phyloP scores from a whole-genome alignment of 2,329 filamentous ascomycete species.

The Mollisiaceae sp. region DNA sequence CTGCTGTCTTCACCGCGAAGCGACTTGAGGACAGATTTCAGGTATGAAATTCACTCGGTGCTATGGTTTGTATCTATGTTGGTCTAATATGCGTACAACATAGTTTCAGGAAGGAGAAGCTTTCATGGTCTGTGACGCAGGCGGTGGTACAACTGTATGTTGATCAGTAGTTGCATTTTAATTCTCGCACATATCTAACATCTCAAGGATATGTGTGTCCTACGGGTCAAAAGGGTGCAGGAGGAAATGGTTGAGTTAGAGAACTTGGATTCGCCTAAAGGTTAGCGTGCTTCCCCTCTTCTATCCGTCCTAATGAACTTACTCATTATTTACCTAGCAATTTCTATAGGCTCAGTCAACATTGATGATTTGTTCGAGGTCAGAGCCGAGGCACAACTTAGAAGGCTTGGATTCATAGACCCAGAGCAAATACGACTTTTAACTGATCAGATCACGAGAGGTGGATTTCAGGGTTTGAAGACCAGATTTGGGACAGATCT shows the following conservation, averaged over 20 bases:
- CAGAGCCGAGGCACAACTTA: background rate
- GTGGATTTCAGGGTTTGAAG: background rate
- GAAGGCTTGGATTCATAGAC: background rate
- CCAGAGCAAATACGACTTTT: background rate
- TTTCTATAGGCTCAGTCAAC: background rate
- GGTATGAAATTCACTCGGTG: background rate
- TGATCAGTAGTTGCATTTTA: background rate
- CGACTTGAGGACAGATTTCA: background rate
- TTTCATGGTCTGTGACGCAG: conserved; percentile 10
- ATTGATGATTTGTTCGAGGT: background rate
- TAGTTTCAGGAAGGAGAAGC: background rate
- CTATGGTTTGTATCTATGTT: background rate
- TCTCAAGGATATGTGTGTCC: background rate
- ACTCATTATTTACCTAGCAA: background rate
- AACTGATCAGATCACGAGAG: background rate
- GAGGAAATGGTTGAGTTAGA: background rate
- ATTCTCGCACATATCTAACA: background rate
- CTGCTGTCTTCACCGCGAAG: conserved; percentile 8
- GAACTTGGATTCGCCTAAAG: background rate
- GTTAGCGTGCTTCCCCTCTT: background rate
- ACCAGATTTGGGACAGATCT: background rate
- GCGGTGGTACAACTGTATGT: background rate
- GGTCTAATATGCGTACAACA: no score
- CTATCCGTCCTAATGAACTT: background rate
- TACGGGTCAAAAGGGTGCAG: background rate